phyloP scores from a whole-genome alignment of 1,284 basidiomycete genomes.

The Prillingera fragicola region DNA sequence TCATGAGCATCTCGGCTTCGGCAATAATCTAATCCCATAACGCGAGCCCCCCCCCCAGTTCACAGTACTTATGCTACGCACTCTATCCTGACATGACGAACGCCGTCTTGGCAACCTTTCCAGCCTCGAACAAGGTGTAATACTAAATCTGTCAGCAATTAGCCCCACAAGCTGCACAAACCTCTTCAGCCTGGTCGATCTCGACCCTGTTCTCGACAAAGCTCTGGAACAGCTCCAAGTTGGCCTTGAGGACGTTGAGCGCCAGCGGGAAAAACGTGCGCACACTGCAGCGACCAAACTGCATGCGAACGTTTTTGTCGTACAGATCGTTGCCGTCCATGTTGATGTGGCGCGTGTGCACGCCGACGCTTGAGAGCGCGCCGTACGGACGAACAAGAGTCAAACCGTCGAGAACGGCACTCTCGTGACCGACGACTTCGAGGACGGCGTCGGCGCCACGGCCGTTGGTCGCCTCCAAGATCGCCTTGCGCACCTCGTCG shows the following conservation, averaged over 20 bases:
- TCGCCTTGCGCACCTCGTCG: constrained; percentile 23
- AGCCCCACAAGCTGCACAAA: constrained; percentile 14
- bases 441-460: constrained; percentile 49
- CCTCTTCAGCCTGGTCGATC: constrained; percentile 38
- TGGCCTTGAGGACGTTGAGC: constrained; percentile 57
- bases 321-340: constrained; percentile 57
- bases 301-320: constrained; percentile 59
- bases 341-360: constrained; percentile 44
- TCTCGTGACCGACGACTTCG: constrained; percentile 72
- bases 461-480: constrained; percentile 36
- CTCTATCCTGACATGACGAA: constrained; percentile 28
- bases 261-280: constrained; percentile 70
- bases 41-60: too few species aligned
- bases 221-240: constrained; percentile 35
- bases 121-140: constrained; percentile 43
- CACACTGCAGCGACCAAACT: constrained; percentile 72
- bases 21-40: too few species aligned
- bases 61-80: too few species aligned
- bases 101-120: constrained; percentile 45
- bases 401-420: constrained; percentile 66
- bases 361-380: constrained; percentile 71
- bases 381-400: constrained; percentile 74
- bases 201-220: constrained; percentile 43
- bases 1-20: too few species aligned
- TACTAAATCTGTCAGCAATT: constrained; percentile 25